Percentiles rank a stretch among this genome's conserved stretches.
Evolutionary conservation across 192 early-diverging fungal species (phyloP).

Genomic region (Dissophora ornata): DNA sequence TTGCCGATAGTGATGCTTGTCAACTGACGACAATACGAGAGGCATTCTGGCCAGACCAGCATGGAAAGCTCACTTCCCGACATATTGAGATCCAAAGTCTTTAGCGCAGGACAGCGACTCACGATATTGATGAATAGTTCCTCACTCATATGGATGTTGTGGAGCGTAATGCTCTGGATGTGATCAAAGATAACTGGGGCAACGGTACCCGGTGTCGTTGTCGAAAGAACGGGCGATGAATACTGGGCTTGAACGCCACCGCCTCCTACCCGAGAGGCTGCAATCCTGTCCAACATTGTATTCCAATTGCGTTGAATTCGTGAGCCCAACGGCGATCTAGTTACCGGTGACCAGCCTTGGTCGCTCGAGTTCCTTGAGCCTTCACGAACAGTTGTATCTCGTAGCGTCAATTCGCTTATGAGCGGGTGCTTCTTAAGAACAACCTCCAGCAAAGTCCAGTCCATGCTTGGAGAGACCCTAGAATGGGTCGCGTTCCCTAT

Average conservation of each 20-base stretch:
- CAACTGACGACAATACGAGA: conserved; percentile 12
- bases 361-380: not conserved
- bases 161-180: conserved; percentile 5
- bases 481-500: conserved; percentile 7
- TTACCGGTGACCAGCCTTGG: not conserved
- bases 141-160: conserved; percentile 5
- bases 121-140: conserved; percentile 13
- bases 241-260: not conserved
- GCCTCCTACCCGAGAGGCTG: not conserved
- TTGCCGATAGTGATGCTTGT: conserved; percentile 2
- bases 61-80: not conserved
- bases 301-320: conserved; percentile 12
- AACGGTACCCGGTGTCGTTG: not conserved
- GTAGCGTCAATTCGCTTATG: not conserved
- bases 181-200: conserved; percentile 4
- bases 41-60: not conserved
- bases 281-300: not conserved
- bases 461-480: not conserved
- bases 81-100: conserved; percentile 4
- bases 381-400: not conserved
- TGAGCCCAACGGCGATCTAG: not conserved
- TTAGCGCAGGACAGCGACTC: conserved; percentile 10
- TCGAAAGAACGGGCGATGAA: not conserved
- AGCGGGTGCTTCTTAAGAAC: conserved; percentile 8
- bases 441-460: conserved; percentile 10